phyloP scores from a whole-genome alignment of 2,329 filamentous ascomycete species.

The Sporothrix pallida region DNA sequence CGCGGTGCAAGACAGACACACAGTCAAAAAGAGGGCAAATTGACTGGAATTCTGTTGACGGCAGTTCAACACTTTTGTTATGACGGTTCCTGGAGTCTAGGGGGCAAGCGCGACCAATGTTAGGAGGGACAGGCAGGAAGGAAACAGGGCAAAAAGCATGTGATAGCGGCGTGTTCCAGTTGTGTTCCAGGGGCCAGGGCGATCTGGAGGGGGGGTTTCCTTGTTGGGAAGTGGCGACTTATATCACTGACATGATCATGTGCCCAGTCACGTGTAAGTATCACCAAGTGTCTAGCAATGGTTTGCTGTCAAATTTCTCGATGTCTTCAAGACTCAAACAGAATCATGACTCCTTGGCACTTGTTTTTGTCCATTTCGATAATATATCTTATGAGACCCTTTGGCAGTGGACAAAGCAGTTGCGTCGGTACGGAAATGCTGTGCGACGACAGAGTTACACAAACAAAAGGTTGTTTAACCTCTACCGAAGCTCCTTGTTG shows the following conservation, averaged over 20 bases:
- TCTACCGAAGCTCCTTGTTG: neutral
- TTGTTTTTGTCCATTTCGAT: neutral
- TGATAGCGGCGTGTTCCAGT: conserved; percentile 21
- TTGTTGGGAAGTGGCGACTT: conserved; percentile 22
- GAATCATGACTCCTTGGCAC: neutral
- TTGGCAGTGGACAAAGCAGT: neutral
- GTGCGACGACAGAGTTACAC: neutral
- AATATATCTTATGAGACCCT: neutral
- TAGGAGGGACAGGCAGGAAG: neutral
- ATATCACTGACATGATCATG: neutral
- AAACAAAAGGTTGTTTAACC: neutral
- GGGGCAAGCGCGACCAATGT: conserved; percentile 8
- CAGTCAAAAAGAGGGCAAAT: conserved; percentile 5
- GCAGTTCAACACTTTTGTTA: conserved; percentile 18
- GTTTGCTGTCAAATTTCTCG: neutral
- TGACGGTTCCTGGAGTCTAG: neutral
- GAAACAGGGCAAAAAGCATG: conserved; percentile 21
- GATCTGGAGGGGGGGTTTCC: neutral
- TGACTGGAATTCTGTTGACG: conserved; percentile 12
- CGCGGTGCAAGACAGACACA: neutral
- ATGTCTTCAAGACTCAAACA: neutral
- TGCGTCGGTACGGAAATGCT: neutral
- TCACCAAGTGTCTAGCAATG: neutral
- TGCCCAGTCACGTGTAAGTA: neutral
- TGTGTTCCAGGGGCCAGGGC: conserved; percentile 9